Conservation (phyloP, 306 rosid species). For the Vigna unguiculata region DNA sequence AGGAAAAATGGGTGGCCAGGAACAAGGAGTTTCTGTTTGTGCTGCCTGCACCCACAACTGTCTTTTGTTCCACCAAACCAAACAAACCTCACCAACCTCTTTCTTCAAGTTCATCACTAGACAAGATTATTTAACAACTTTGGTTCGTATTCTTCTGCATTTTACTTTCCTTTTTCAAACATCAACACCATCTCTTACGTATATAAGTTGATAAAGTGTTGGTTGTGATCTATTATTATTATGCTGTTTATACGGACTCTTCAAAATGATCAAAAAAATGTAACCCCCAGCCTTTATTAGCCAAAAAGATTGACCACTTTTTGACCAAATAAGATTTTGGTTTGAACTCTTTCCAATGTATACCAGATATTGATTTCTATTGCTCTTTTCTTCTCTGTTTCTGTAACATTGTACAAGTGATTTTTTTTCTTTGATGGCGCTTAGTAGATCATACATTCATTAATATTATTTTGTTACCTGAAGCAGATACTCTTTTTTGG, state of each 20-base stretch:
- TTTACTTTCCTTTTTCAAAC: background rate
- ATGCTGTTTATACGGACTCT: background rate
- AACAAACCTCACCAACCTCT: slow-evolving; percentile 39
- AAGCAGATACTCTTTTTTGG: slow-evolving; percentile 14
- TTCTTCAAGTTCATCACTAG: slow-evolving; percentile 74
- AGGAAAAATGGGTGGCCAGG: slow-evolving; percentile 46
- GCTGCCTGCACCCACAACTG: slow-evolving; percentile 52
- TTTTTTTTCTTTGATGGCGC: background rate
- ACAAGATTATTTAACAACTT: slow-evolving; percentile 39
- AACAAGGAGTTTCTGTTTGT: slow-evolving; percentile 50
- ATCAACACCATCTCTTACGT: background rate
- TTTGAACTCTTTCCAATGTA: background rate
- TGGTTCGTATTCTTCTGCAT: slow-evolving; percentile 50
- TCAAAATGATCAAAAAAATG: background rate
- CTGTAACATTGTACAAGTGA: background rate
- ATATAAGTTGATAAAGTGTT: too few relatives aligned
- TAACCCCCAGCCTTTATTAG: background rate
- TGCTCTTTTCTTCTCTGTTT: background rate
- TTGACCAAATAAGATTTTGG: background rate
- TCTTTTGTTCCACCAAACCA: slow-evolving; percentile 49
- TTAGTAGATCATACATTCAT: background rate
- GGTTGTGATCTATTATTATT: too few relatives aligned
- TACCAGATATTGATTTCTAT: background rate
- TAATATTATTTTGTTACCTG: background rate
- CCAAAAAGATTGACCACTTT: background rate